phyloP scores from a whole-genome alignment of 371 early-diverging fungal species.

The Circinella umbellata region DNA sequence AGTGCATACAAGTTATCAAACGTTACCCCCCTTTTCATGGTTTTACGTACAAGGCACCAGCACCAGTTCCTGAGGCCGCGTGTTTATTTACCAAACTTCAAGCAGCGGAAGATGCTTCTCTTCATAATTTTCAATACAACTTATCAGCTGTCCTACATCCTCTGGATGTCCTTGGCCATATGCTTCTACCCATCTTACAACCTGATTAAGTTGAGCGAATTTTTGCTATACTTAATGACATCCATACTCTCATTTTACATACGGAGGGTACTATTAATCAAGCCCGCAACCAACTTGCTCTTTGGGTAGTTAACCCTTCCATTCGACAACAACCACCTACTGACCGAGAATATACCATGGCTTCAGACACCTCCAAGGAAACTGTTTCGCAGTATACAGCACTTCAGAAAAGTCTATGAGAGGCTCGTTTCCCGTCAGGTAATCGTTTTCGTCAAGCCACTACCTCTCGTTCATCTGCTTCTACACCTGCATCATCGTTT shows the following conservation, averaged over 20 bases:
- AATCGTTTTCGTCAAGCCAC: not conserved
- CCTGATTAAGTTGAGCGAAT: slow-evolving; percentile 5
- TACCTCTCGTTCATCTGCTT: not conserved
- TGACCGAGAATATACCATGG: not conserved
- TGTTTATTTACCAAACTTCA: not conserved
- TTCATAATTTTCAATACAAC: slow-evolving; percentile 21
- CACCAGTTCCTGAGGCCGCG: slow-evolving; percentile 1
- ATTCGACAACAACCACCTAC: not conserved
- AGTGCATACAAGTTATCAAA: slow-evolving; percentile 12
- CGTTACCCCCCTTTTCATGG: slow-evolving; percentile 6
- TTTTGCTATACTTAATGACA: slow-evolving; percentile 15
- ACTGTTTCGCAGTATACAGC: not conserved
- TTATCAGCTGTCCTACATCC: slow-evolving; percentile 17
- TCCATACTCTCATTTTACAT: slow-evolving; percentile 13
- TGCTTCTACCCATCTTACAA: slow-evolving; percentile 3
- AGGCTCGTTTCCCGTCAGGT: not conserved
- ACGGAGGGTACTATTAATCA: slow-evolving; percentile 13
- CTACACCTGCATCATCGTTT: not conserved
- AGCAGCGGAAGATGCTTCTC: slow-evolving; percentile 1
- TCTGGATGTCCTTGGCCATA: slow-evolving; percentile 16
- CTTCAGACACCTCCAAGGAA: not conserved
- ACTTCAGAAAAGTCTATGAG: not conserved
- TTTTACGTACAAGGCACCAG: slow-evolving; percentile 6
- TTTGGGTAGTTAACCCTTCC: slow-evolving; percentile 15
- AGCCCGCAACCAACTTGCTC: slow-evolving; percentile 18